Evolutionary conservation across 495 filamentous ascomycete species (phyloP).

Genomic region (Melanomma pulvis-pyrius): DNA sequence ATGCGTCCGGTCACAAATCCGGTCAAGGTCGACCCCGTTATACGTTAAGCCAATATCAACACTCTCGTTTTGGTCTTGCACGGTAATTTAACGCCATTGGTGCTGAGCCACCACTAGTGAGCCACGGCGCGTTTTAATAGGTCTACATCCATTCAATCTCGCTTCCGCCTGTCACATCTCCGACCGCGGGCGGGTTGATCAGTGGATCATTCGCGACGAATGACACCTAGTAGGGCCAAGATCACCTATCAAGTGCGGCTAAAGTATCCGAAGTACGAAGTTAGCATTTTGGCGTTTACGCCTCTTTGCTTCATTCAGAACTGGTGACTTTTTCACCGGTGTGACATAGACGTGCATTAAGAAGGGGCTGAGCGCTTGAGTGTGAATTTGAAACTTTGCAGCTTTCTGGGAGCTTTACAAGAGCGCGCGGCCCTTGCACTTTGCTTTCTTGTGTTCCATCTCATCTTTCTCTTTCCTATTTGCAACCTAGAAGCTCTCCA

Average conservation of each 20-base stretch:
- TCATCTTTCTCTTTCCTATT: not conserved
- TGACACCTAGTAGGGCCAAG: not conserved
- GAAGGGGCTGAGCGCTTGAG: not conserved
- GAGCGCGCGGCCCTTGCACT: not conserved
- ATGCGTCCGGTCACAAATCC: not conserved
- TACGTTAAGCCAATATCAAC: not conserved
- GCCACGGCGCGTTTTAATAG: not conserved
- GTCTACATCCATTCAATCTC: not conserved
- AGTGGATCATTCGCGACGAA: constrained; percentile 1
- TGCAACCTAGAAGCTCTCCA: not conserved
- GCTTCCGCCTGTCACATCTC: not conserved
- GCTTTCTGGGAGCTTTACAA: too few species aligned
- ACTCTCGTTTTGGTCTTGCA: not conserved
- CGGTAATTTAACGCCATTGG: not conserved
- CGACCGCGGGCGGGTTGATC: constrained; percentile 1
- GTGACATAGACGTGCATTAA: not conserved
- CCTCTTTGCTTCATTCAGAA: not conserved
- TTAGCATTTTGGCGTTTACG: not conserved
- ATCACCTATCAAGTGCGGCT: not conserved
- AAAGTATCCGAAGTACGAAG: not conserved
- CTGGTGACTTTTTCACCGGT: not conserved
- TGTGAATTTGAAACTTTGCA: too few species aligned
- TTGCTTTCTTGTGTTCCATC: not conserved
- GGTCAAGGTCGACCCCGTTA: not conserved
- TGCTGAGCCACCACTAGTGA: not conserved